A percentile compares a stretch with the other conserved stretches of the same genome.
Conservation (phyloP, 305 asterid species). For the Fraxinus dipetala region DNA sequence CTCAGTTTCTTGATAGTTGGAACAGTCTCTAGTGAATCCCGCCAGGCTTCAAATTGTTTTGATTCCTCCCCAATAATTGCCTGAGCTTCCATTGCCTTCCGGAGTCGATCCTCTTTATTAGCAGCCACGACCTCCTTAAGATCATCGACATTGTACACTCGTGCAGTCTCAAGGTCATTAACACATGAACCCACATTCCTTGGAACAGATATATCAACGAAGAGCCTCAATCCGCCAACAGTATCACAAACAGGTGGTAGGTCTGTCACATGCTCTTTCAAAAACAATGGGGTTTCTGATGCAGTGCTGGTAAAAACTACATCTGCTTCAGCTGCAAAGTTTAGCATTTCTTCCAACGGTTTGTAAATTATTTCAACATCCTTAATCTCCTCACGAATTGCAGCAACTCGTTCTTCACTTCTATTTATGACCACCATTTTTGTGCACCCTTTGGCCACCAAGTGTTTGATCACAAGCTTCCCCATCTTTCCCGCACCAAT, state of each 20-base stretch:
- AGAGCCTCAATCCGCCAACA: slow-evolving; percentile 64
- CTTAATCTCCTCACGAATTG: slow-evolving; percentile 74
- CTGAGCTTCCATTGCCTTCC: slow-evolving; percentile 94
- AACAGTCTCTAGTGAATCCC: slow-evolving; percentile 86
- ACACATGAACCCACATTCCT: slow-evolving; percentile 89
- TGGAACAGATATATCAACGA: slow-evolving; percentile 87
- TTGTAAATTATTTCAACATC: slow-evolving; percentile 68
- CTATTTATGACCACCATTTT: slow-evolving; percentile 89
- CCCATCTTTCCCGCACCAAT: slow-evolving; percentile 99
- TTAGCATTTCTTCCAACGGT: slow-evolving; percentile 65
- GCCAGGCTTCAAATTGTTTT: slow-evolving; percentile 88
- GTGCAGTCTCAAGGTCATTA: slow-evolving; percentile 55
- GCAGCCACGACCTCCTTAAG: slow-evolving; percentile 96
- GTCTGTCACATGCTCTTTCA: slow-evolving; percentile 56
- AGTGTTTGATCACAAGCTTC: slow-evolving; percentile 93
- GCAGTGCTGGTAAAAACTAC: slow-evolving; percentile 88
- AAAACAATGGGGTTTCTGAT: slow-evolving; percentile 72
- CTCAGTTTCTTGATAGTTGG: slow-evolving; percentile 94
- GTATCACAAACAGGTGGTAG: slow-evolving; percentile 49
- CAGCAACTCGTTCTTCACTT: slow-evolving; percentile 69
- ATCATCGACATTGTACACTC: slow-evolving; percentile 91
- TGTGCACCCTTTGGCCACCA: slow-evolving; percentile 89
- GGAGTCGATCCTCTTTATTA: slow-evolving; percentile 80
- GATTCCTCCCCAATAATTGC: slow-evolving; percentile 81
- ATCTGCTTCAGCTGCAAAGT: slow-evolving; percentile 71